phyloP scores from a whole-genome alignment of 2,329 filamentous ascomycete species.

The Capronia coronata region DNA sequence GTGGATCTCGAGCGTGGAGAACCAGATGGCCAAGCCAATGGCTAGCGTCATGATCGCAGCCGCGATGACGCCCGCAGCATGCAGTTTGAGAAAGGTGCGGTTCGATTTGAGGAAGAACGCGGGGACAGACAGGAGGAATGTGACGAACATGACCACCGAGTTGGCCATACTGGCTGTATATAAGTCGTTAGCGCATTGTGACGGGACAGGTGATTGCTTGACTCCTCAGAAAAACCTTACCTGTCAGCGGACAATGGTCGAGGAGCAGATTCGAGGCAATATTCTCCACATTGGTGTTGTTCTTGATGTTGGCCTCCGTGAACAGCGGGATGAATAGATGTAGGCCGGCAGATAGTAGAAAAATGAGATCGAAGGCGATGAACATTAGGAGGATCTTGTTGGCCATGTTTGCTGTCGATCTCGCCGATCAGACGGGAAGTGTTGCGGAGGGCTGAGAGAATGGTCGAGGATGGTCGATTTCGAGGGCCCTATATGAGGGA shows the following conservation, averaged over 20 bases:
- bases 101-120: conserved; percentile 61
- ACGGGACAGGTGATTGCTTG: too few relatives aligned
- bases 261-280: conserved; percentile 50
- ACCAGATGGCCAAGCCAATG: conserved; percentile 64
- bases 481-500: background rate
- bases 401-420: conserved; percentile 25
- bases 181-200: background rate
- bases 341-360: conserved; percentile 47
- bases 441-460: background rate
- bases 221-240: too few relatives aligned
- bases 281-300: conserved; percentile 42
- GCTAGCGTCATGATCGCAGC: conserved; percentile 59
- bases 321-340: conserved; percentile 50
- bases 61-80: conserved; percentile 58
- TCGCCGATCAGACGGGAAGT: too few relatives aligned
- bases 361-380: conserved; percentile 47
- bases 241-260: conserved; percentile 47
- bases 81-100: conserved; percentile 63
- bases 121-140: conserved; percentile 63
- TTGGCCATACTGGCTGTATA: conserved; percentile 61
- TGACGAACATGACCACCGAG: conserved; percentile 62
- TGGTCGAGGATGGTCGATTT: background rate
- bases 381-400: conserved; percentile 51
- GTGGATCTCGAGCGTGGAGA: conserved; percentile 64
- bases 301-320: conserved; percentile 40